Evolutionary conservation across 768 basidiomycete genomes (phyloP), one percentile per base, ranked within the genome.

Genomic region (Leccinum broughii): DNA sequence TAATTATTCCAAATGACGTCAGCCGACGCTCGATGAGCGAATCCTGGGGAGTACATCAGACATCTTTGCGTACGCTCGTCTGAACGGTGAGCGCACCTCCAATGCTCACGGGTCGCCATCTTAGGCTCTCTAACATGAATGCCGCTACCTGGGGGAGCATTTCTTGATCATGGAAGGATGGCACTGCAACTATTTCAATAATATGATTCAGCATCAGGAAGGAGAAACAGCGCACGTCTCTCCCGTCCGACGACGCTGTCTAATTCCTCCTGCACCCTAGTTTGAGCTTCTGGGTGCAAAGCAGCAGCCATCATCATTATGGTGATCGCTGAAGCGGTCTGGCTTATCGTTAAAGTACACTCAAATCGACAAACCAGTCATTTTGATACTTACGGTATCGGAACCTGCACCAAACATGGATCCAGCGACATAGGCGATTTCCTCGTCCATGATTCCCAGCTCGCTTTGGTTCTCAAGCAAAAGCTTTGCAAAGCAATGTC

Each of bases 11-110:
- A 72, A 4, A 75, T 39, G 14, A 90, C 77, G 55, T 89, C 86
- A 51, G 79, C 80, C 1, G 83, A 88, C 0, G 86, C 80, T 51
- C 81, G 80, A 61, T 90, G 87, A 0, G 83, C 77, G 56, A 88
- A 83, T 1, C 87, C 86, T 68, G 26, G 28, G 77, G 73, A 5
- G 78, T 72, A 20, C 7, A 6, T 54, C 34, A 58, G n/a, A 41
- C 7, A 17, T 9, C 9, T 24, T 22, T 30, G 49, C 5, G 37
- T 8, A 14, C 1, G 15, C 20, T n/a, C 14, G 26, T 44, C 9
- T 44, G 28, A 14, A 10, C 3, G 30, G n/a, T 5, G 24, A 49
- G 60, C 62, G 49, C 26, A 64, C 75, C 77, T 61, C 67, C 66
- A 4, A 72, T 50, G 8, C 52, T 70, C 11, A 77, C 70, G 6